These are phyloP conservation scores for Margaritispora aquatica DNA, from an alignment of 495 filamentous ascomycete species.

Conservation along the genomic window DNA sequence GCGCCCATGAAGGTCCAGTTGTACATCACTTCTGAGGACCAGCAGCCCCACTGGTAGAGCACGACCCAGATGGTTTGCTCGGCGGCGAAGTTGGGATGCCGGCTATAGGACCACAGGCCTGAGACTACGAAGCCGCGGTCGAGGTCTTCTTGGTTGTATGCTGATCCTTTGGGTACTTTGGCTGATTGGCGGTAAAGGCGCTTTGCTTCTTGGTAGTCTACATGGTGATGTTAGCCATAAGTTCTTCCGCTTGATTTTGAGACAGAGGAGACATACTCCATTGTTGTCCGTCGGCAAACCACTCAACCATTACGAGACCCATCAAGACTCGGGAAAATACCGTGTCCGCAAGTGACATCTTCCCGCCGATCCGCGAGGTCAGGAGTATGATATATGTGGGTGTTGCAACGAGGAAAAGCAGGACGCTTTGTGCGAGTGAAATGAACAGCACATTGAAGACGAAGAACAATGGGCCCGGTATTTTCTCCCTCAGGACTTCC, in stretches of 20 bases:
- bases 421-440: slow-evolving; percentile 71
- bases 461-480: slow-evolving; percentile 55
- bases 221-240: slow-evolving; percentile 14
- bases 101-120: slow-evolving; percentile 78
- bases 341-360: slow-evolving; percentile 53
- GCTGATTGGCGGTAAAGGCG: slow-evolving; percentile 62
- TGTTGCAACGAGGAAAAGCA: slow-evolving; percentile 67
- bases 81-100: slow-evolving; percentile 91
- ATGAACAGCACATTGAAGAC: slow-evolving; percentile 87
- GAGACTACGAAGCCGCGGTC: slow-evolving; percentile 85
- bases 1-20: slow-evolving; percentile 79
- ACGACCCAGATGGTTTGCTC: slow-evolving; percentile 89
- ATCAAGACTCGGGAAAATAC: slow-evolving; percentile 62
- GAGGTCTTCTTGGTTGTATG: slow-evolving; percentile 63
- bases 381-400: slow-evolving; percentile 78
- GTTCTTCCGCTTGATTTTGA: background rate
- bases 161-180: slow-evolving; percentile 49
- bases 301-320: slow-evolving; percentile 65
- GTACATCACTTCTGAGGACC: slow-evolving; percentile 56
- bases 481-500: slow-evolving; percentile 19
- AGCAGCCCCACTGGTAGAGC: slow-evolving; percentile 83
- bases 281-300: slow-evolving; percentile 86
- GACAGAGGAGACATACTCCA: slow-evolving; percentile 53
- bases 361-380: slow-evolving; percentile 28
- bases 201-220: slow-evolving; percentile 78